Base-by-base conservation (phyloP, 768 basidiomycete genomes). In the Phlebiopsis gigantea region DNA sequence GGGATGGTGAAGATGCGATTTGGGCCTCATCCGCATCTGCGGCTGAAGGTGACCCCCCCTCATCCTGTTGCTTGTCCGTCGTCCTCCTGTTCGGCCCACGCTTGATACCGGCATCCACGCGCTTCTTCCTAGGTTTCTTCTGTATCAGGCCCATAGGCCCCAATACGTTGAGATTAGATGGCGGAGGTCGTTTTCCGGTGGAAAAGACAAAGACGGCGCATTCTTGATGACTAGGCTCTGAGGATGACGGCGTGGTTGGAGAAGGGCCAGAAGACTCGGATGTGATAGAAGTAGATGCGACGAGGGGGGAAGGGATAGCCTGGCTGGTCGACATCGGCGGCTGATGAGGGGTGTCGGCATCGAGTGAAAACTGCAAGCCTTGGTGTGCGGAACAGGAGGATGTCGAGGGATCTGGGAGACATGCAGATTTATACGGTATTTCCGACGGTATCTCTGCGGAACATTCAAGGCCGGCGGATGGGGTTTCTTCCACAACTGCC, bases 111-210 rank as follows among this genome's bases (percentile, higher is more conserved):
- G 42, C 44, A n/a, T 54, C 53, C 2, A n/a, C 28, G 3, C 53
- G 53, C 29, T 21, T 54, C 25, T 54, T 54, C 42, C 53, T 24
- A 1, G 53, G 53, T 12, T 54, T 54, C 53, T 54, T 54, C 17
- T 12, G 26, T 41, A 26, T 2, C 19, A 51, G 50, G 31, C 50
- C 31, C 19, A 25, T 39, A 21, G 50, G 50, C 12, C 19, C 30
- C 5, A 51, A 31, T 30, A 51, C 30, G 50, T 39, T 51, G 24
- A 51, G 39, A 7, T 22, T 30, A 8, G 53, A 44, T 15, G 44
- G 44, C 21, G 53, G 53, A 12, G 19, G 17, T 17, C 53, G 24
- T n/a, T 54, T 46, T 24, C 42, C 53, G 7, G 53, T 45, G 19
- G 53, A 22, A 24, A 44, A 44, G 41, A 54, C 53, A 25, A 44